Conservation (phyloP, 805 yeast species). For the Ogataea dorogensis region DNA sequence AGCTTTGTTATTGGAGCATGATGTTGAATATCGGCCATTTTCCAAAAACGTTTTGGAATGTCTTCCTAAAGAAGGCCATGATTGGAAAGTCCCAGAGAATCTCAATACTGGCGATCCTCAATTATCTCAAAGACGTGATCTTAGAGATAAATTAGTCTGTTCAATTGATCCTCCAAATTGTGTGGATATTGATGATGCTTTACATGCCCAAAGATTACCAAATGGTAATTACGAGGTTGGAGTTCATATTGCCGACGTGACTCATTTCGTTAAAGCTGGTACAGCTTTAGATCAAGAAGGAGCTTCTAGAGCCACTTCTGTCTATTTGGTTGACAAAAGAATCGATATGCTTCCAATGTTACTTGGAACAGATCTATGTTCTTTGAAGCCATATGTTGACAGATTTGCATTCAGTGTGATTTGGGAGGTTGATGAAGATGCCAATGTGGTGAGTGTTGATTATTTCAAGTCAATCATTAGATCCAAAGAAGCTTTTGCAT, state of each 20-base stretch:
- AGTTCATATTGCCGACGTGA: slow-evolving; percentile 98
- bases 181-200: slow-evolving; percentile 98
- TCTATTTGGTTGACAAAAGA: slow-evolving; percentile 94
- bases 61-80: slow-evolving; percentile 88
- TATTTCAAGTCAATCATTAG: slow-evolving; percentile 85
- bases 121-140: slow-evolving; percentile 68
- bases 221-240: slow-evolving; percentile 97
- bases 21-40: slow-evolving; percentile 94
- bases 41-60: slow-evolving; percentile 89
- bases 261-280: slow-evolving; percentile 92
- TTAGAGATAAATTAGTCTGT: slow-evolving; percentile 86
- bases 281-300: slow-evolving; percentile 94
- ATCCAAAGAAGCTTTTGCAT: slow-evolving; percentile 92
- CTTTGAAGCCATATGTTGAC: slow-evolving; percentile 91
- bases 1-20: slow-evolving; percentile 89
- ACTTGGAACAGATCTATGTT: slow-evolving; percentile 93
- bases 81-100: slow-evolving; percentile 83
- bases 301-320: slow-evolving; percentile 96
- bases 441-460: slow-evolving; percentile 74
- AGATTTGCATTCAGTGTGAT: slow-evolving; percentile 92
- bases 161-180: slow-evolving; percentile 97
- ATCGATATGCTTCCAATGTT: slow-evolving; percentile 97
- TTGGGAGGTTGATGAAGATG: slow-evolving; percentile 91
- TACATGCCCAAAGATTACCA: slow-evolving; percentile 80
- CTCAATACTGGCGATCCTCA: slow-evolving; percentile 53